A percentile compares a stretch with the other conserved stretches of the same genome.
phyloP scores from a whole-genome alignment of 441 rosid species.

The Brassica hybrid region DNA sequence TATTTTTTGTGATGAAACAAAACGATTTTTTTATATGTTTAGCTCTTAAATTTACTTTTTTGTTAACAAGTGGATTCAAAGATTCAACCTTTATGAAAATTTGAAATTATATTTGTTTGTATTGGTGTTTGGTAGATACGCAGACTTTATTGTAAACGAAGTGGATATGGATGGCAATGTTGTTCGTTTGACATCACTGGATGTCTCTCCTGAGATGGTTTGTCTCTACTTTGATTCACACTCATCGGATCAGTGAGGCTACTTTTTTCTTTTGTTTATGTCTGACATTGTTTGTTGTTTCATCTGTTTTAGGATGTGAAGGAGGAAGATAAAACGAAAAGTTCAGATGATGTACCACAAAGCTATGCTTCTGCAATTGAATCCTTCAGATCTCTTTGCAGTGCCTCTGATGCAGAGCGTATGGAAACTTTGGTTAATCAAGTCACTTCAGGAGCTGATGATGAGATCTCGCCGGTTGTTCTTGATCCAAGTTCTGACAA shows the following conservation, averaged over 20 bases:
- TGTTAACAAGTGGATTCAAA: conserved; percentile 20
- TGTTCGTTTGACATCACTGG: conserved; percentile 80
- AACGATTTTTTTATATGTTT: not conserved
- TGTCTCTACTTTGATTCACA: conserved; percentile 23
- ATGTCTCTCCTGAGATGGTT: conserved; percentile 71
- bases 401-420: conserved; percentile 60
- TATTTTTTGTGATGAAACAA: no score
- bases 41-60: not conserved
- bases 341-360: conserved; percentile 48
- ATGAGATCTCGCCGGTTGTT: conserved; percentile 61
- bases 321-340: conserved; percentile 49
- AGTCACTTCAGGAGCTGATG: conserved; percentile 59
- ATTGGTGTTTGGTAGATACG: conserved; percentile 59
- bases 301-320: conserved; percentile 43
- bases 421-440: conserved; percentile 62
- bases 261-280: no score
- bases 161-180: conserved; percentile 83
- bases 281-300: conserved; percentile 23
- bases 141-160: conserved; percentile 96
- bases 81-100: conserved; percentile 21
- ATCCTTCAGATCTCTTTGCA: conserved; percentile 67
- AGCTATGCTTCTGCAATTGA: conserved; percentile 65
- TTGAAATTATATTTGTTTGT: not conserved
- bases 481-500: conserved; percentile 85
- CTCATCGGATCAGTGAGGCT: no score